Conservation (phyloP, 1,284 basidiomycete species). For the Gymnopus androsaceus region DNA sequence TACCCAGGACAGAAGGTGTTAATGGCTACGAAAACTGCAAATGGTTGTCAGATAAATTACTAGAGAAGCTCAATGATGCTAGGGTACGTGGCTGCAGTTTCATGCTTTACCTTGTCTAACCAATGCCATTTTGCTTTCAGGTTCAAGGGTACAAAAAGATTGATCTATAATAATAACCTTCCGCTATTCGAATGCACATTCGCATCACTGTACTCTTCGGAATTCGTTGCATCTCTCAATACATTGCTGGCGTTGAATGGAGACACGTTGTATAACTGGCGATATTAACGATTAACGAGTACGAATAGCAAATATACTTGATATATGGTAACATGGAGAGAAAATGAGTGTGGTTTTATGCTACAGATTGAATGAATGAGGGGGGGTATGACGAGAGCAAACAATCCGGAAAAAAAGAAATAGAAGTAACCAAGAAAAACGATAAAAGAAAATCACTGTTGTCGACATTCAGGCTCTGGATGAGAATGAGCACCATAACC, state of each 20-base stretch:
- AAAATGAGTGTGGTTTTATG: background rate
- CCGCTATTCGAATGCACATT: too few species aligned
- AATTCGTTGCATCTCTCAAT: too few species aligned
- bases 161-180: conserved; percentile 19
- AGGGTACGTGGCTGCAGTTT: conserved; percentile 60
- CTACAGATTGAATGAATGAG: background rate
- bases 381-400: background rate
- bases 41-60: conserved; percentile 84
- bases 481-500: conserved; percentile 30
- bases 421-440: background rate
- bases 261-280: too few species aligned
- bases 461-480: conserved; percentile 17
- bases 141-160: conserved; percentile 44
- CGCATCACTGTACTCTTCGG: too few species aligned
- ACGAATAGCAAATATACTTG: too few species aligned
- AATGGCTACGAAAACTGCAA: conserved; percentile 91
- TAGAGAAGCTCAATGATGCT: conserved; percentile 80
- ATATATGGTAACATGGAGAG: background rate
- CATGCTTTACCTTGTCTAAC: background rate
- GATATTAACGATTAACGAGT: too few species aligned
- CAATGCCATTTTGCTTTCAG: conserved; percentile 16
- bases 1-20: conserved; percentile 87
- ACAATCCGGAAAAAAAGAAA: background rate
- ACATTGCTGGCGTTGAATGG: too few species aligned
- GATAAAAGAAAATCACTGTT: conserved; percentile 11